Conservation (phyloP, 1,284 basidiomycete genomes). For the Anthracocystis panici-leucophaei region DNA sequence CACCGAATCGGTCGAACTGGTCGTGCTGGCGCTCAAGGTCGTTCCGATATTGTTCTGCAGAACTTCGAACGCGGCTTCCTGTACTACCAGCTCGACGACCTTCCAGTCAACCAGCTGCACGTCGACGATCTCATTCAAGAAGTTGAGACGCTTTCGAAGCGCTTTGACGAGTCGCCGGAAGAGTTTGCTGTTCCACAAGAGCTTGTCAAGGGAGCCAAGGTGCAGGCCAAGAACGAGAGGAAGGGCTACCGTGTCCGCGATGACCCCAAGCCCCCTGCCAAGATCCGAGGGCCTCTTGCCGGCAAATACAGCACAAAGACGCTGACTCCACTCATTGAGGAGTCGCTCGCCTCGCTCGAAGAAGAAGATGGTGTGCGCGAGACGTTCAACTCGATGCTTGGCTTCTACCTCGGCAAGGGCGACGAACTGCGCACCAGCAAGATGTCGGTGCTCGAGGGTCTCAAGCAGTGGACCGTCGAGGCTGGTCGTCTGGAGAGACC, state of each 20-base stretch:
- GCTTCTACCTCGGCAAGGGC: constrained; percentile 53
- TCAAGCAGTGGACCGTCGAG: constrained; percentile 51
- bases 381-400: constrained; percentile 46
- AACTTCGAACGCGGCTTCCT: constrained; percentile 86
- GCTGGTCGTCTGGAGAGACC: constrained; percentile 33
- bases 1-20: constrained; percentile 94
- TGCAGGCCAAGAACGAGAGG: constrained; percentile 9
- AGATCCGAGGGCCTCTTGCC: constrained; percentile 34
- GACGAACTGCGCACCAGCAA: constrained; percentile 48
- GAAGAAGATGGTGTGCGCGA: constrained; percentile 32
- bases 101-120: constrained; percentile 79
- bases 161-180: constrained; percentile 74
- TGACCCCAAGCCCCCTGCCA: constrained; percentile 14
- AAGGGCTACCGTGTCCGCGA: constrained; percentile 8
- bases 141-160: constrained; percentile 73
- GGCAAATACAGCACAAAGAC: constrained; percentile 32
- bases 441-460: constrained; percentile 39
- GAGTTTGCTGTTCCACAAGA: constrained; percentile 32
- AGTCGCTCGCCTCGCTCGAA: constrained; percentile 15
- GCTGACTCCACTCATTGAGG: constrained; percentile 21
- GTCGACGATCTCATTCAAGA: constrained; percentile 74
- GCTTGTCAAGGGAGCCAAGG: constrained; percentile 16
- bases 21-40: constrained; percentile 78
- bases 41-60: constrained; percentile 87
- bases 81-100: constrained; percentile 76